phyloP scores from a whole-genome alignment of 2,329 filamentous ascomycete genomes.

The Hypoxylon sp. region DNA sequence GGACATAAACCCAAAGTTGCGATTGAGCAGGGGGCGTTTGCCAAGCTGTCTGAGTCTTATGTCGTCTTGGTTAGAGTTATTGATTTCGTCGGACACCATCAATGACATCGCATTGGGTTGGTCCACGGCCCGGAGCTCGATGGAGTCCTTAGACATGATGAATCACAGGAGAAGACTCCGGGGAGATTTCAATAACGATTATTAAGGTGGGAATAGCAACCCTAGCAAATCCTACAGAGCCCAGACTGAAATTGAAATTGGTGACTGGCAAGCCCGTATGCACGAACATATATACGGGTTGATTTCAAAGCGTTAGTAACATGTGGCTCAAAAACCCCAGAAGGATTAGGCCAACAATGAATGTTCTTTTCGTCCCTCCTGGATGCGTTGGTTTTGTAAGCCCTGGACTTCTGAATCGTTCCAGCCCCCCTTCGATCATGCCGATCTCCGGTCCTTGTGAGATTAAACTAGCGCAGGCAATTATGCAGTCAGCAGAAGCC shows the following conservation, averaged over 20 bases:
- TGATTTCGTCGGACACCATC: neutral
- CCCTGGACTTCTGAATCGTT: neutral
- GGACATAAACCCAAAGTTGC: conserved; percentile 47
- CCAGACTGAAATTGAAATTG: neutral
- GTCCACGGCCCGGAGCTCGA: conserved; percentile 26
- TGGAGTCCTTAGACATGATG: conserved; percentile 31
- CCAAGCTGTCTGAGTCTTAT: conserved; percentile 36
- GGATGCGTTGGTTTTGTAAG: conserved; percentile 6
- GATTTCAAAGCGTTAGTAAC: neutral
- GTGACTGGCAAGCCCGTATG: neutral
- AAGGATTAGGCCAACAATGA: neutral
- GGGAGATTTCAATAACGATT: neutral
- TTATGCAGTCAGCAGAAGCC: conserved; percentile 10
- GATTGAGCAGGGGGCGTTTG: conserved; percentile 39
- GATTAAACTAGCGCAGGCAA: neutral
- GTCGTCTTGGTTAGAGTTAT: conserved; percentile 25
- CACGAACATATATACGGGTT: neutral
- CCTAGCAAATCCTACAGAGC: neutral
- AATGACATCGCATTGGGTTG: neutral
- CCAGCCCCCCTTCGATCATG: neutral
- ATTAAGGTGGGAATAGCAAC: neutral
- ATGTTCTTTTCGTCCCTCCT: neutral
- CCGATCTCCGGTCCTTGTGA: conserved; percentile 3
- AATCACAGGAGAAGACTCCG: neutral
- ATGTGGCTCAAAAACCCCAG: conserved; percentile 3